Evolutionary conservation across 2,329 filamentous ascomycete genomes (phyloP).

Genomic region (Cercospora brassicicola): DNA sequence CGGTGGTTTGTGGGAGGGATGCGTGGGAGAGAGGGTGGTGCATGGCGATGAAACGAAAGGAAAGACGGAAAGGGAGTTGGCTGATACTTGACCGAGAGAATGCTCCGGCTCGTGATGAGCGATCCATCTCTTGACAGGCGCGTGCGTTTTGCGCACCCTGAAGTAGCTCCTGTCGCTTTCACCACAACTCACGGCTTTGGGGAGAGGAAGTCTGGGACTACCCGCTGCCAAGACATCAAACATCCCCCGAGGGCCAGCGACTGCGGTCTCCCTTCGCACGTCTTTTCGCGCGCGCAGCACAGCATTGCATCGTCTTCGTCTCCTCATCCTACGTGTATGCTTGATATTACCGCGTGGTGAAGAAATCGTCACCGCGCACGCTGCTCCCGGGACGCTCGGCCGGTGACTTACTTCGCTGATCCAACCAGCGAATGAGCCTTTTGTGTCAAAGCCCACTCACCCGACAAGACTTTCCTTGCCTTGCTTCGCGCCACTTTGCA

Average conservation of each 20-base stretch:
- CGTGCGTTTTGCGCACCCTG: slow-evolving; percentile 1
- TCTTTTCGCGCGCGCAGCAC: not conserved
- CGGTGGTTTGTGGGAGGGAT: not conserved
- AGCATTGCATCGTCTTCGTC: not conserved
- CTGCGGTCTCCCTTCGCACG: not conserved
- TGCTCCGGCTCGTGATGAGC: slow-evolving; percentile 6
- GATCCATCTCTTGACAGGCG: slow-evolving; percentile 8
- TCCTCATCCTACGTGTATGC: not conserved
- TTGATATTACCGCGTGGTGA: not conserved
- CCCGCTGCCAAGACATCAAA: not conserved
- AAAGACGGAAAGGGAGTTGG: not conserved
- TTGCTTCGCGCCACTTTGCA: slow-evolving; percentile 10
- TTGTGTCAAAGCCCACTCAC: not conserved
- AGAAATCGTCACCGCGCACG: not conserved
- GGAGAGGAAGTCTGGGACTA: not conserved
- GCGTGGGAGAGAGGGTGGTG: not conserved
- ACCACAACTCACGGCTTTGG: too few species aligned
- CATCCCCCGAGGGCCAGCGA: not conserved
- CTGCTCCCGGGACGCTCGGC: not conserved
- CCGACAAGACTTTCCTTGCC: slow-evolving; percentile 11
- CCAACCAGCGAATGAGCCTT: not conserved
- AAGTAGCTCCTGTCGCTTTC: not conserved
- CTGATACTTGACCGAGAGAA: not conserved
- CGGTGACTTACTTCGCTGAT: not conserved
- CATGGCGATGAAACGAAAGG: not conserved